These are phyloP conservation scores for Colletotrichum euphorbiae DNA, from an alignment of 2,329 filamentous ascomycete species.

Conservation along the genomic window DNA sequence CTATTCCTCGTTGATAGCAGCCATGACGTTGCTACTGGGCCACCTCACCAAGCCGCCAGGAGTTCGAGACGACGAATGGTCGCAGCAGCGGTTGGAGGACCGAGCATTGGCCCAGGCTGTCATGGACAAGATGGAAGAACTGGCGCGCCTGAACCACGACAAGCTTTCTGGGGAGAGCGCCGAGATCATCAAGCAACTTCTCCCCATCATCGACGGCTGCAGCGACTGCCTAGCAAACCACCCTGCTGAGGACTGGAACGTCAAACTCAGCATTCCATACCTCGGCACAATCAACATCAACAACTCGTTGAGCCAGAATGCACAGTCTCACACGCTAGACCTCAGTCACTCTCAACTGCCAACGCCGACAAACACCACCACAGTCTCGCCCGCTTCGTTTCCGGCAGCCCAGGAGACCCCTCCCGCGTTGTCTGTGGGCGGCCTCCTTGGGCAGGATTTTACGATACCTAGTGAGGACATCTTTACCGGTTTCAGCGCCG, in stretches of 20 bases:
- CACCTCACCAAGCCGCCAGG: slow-evolving; percentile 53
- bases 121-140: slow-evolving; percentile 52
- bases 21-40: slow-evolving; percentile 62
- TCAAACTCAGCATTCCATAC: slow-evolving; percentile 59
- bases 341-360: slow-evolving; percentile 30
- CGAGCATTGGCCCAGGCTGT: slow-evolving; percentile 49
- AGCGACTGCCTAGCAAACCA: slow-evolving; percentile 31
- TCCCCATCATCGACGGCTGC: slow-evolving; percentile 53
- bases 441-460: slow-evolving; percentile 5
- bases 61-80: slow-evolving; percentile 41
- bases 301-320: slow-evolving; percentile 5
- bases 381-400: slow-evolving; percentile 24
- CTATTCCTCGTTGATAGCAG: slow-evolving; percentile 63
- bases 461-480: slow-evolving; percentile 27
- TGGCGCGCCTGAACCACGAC: slow-evolving; percentile 54
- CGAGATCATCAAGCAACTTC: slow-evolving; percentile 56
- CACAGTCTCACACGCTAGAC: slow-evolving; percentile 7
- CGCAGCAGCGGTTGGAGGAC: slow-evolving; percentile 49
- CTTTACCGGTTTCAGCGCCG: slow-evolving; percentile 40
- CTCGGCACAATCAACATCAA: slow-evolving; percentile 60
- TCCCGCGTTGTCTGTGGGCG: slow-evolving; percentile 29
- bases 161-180: slow-evolving; percentile 56
- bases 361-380: slow-evolving; percentile 33
- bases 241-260: slow-evolving; percentile 39
- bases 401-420: slow-evolving; percentile 10